phyloP scores from a whole-genome alignment of 192 early-diverging fungal genomes.

The Umbelopsis vinacea region DNA sequence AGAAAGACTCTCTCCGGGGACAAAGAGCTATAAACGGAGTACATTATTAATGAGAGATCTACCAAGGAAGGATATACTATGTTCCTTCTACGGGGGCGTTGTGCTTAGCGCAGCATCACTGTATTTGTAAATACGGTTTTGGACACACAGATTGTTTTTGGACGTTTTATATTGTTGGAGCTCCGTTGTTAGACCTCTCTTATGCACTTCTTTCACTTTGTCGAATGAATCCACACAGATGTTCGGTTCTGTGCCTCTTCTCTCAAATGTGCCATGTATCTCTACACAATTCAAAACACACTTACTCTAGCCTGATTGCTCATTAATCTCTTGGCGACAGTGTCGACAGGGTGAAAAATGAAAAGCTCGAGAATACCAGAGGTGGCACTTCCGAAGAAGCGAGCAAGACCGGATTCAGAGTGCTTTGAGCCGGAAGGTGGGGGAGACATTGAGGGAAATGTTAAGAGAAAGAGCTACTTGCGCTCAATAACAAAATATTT shows the following conservation, averaged over 20 bases:
- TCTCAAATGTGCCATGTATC: background rate
- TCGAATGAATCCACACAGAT: too few species aligned
- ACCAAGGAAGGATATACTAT: too few species aligned
- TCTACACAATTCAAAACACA: background rate
- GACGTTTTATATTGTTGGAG: too few species aligned
- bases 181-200: too few species aligned
- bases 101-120: too few species aligned
- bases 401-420: slow-evolving; percentile 87
- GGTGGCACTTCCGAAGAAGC: slow-evolving; percentile 87
- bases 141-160: too few species aligned
- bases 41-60: too few species aligned
- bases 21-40: slow-evolving; percentile 58
- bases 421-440: slow-evolving; percentile 63
- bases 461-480: background rate
- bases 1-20: slow-evolving; percentile 63
- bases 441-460: slow-evolving; percentile 44
- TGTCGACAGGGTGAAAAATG: slow-evolving; percentile 98
- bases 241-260: background rate
- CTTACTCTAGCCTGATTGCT: slow-evolving; percentile 83
- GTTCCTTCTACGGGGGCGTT: too few species aligned
- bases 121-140: too few species aligned
- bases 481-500: slow-evolving; percentile 16
- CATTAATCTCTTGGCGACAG: slow-evolving; percentile 98
- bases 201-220: too few species aligned
- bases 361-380: slow-evolving; percentile 95